Evolutionary conservation across 1,139 yeast species (phyloP).

Genomic region (Maudiozyma humilis): DNA sequence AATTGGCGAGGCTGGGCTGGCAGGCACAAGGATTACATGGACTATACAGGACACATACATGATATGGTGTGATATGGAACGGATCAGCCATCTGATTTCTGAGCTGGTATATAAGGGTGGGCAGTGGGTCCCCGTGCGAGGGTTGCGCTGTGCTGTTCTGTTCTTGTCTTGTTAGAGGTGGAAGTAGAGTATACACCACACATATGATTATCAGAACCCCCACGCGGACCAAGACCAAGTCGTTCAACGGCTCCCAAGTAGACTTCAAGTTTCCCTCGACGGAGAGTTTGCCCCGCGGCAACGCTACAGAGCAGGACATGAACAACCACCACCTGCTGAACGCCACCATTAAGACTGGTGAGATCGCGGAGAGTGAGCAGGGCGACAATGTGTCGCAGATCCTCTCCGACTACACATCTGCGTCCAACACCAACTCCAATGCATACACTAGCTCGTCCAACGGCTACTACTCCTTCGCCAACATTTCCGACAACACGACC

Average conservation of each 20-base stretch:
- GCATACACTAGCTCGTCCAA: slow-evolving; percentile 25
- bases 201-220: slow-evolving; percentile 22
- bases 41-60: too few relatives aligned
- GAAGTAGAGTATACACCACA: too few relatives aligned
- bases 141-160: too few relatives aligned
- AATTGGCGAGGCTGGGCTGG: too few relatives aligned
- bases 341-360: slow-evolving; percentile 6
- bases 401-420: slow-evolving; percentile 23
- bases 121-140: too few relatives aligned
- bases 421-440: slow-evolving; percentile 14
- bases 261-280: slow-evolving; percentile 28
- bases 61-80: too few relatives aligned
- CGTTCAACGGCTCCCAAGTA: slow-evolving; percentile 28
- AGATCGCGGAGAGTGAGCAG: slow-evolving; percentile 4
- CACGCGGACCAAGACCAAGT: slow-evolving; percentile 29
- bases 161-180: too few relatives aligned
- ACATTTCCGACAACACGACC: slow-evolving; percentile 32
- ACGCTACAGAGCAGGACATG: slow-evolving; percentile 16
- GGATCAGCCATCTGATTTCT: not conserved
- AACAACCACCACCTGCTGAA: slow-evolving; percentile 27
- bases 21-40: too few relatives aligned
- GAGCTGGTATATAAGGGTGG: not conserved
- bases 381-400: slow-evolving; percentile 23
- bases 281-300: slow-evolving; percentile 12
- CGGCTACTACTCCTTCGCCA: slow-evolving; percentile 32